Evolutionary conservation across 352 stramenopile genomes (phyloP).

Genomic region (Phytophthora pisi): DNA sequence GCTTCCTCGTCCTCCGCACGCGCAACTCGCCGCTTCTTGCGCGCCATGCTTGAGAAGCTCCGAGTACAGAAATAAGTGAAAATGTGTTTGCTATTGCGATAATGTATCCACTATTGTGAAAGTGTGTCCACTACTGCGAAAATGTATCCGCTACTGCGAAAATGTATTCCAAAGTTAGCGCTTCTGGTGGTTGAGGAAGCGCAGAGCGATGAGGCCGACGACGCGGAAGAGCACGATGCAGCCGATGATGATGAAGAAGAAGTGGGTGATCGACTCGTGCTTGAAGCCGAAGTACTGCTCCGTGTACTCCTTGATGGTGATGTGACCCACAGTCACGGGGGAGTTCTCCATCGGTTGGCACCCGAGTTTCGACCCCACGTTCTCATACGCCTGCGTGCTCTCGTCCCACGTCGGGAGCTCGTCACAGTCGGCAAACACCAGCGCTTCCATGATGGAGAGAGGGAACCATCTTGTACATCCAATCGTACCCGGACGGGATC

Average conservation of each 20-base stretch:
- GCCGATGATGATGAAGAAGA: constrained; percentile 34
- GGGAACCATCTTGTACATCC: constrained; percentile 31
- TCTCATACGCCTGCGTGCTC: constrained; percentile 10
- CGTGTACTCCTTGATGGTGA: constrained; percentile 20
- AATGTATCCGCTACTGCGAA: not conserved
- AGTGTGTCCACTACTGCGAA: not conserved
- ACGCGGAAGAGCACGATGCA: constrained; percentile 35
- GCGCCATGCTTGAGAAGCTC: not conserved
- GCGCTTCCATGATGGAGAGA: constrained; percentile 25
- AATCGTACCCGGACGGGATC: constrained; percentile 21
- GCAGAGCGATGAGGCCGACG: constrained; percentile 27
- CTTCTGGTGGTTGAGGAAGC: constrained; percentile 2
- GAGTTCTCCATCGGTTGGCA: constrained; percentile 31
- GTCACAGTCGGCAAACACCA: constrained; percentile 42
- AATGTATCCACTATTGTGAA: not conserved
- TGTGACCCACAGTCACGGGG: constrained; percentile 24
- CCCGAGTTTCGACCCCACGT: constrained; percentile 28
- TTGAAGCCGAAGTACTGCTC: constrained; percentile 7
- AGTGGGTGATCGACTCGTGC: constrained; percentile 25
- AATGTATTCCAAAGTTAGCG: constrained; percentile 2
- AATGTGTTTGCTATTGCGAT: not conserved
- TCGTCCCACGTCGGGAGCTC: constrained; percentile 29
- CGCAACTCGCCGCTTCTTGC: constrained; percentile 39
- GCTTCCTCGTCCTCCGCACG: constrained; percentile 27
- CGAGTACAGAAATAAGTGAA: not conserved